Evolutionary conservation across 148 eudicot genomes (phyloP).

Genomic region (Simmondsia chinensis): DNA sequence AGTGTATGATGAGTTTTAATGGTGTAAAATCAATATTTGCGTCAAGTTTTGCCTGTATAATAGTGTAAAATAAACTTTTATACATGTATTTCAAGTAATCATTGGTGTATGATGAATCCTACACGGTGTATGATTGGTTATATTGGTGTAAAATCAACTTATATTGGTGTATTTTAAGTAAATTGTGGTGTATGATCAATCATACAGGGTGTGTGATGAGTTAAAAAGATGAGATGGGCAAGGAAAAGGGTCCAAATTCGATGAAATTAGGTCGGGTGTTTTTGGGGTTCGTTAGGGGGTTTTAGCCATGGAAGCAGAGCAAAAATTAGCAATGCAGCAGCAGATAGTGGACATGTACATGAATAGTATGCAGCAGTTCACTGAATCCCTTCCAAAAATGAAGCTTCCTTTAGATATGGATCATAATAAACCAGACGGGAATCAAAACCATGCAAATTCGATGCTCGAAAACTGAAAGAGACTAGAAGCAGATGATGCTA

Average conservation of each 20-base stretch:
- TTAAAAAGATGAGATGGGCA: constrained; percentile 14
- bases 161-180: no score
- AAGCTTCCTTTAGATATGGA: constrained; percentile 72
- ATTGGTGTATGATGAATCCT: no score
- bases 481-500: constrained; percentile 31
- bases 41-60: no score
- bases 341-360: constrained; percentile 81
- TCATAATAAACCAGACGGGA: constrained; percentile 14
- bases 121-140: no score
- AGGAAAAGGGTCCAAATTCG: constrained; percentile 1
- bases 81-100: no score
- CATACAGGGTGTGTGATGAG: no score
- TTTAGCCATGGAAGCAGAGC: constrained; percentile 36
- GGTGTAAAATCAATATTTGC: no score
- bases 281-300: constrained; percentile 19
- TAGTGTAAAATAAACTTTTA: no score
- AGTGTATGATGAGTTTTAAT: no score
- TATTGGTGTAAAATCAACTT: no score
- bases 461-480: constrained; percentile 10
- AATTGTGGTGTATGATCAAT: no score
- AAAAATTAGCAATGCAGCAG: constrained; percentile 66
- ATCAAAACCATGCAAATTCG: constrained; percentile 20
- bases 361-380: constrained; percentile 81
- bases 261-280: constrained; percentile 13
- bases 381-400: constrained; percentile 70